Conservation (phyloP, 2,329 filamentous ascomycete species). For the Cytospora paraplurivora region DNA sequence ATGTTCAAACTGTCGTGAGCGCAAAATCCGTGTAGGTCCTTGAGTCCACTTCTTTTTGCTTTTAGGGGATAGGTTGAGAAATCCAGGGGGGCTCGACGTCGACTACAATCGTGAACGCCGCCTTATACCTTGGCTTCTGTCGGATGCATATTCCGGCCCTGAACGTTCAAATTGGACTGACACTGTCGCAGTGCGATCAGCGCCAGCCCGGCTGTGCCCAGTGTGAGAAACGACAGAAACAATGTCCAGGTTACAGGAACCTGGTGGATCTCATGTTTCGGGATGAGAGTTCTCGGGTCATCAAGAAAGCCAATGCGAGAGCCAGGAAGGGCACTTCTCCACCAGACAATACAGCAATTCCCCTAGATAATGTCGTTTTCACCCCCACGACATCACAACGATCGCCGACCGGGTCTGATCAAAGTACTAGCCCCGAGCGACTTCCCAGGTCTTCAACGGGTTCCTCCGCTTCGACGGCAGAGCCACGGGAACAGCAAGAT, state of each 20-base stretch:
- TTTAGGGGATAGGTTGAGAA: background rate
- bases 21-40: constrained; percentile 56
- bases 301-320: constrained; percentile 51
- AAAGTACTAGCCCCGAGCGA: constrained; percentile 9
- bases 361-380: constrained; percentile 7
- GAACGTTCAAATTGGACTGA: constrained; percentile 5
- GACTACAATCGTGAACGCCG: background rate
- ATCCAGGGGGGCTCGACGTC: background rate
- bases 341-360: constrained; percentile 8
- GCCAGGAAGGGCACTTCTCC: constrained; percentile 30
- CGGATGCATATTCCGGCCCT: background rate
- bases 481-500: background rate
- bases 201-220: constrained; percentile 54
- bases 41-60: constrained; percentile 1
- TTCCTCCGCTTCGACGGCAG: constrained; percentile 8
- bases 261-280: constrained; percentile 60
- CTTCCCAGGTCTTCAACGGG: background rate
- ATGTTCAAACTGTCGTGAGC: constrained; percentile 57
- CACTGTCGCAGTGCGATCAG: constrained; percentile 52
- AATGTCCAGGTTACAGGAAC: constrained; percentile 59
- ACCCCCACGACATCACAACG: constrained; percentile 30
- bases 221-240: constrained; percentile 53
- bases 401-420: constrained; percentile 14
- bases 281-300: constrained; percentile 58
- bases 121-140: background rate